Conservation (phyloP, 2,329 filamentous ascomycete genomes). For the Phaeosphaeriaceae sp. region DNA sequence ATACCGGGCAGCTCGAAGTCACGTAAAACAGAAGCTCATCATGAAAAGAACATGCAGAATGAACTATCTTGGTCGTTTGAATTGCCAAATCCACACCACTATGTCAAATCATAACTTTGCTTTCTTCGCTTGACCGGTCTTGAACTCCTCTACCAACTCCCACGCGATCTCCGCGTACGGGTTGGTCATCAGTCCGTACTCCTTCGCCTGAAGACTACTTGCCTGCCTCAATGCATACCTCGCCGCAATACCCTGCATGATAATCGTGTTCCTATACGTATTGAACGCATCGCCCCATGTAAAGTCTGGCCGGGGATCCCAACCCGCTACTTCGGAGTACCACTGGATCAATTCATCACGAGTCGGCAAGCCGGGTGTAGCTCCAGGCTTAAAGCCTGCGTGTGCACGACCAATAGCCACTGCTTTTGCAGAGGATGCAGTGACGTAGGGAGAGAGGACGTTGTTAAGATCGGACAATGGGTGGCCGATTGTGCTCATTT, state of each 20-base stretch:
- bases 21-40: no score
- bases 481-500: slow-evolving; percentile 98
- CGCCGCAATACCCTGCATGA: slow-evolving; percentile 91
- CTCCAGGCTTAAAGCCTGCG: slow-evolving; percentile 65
- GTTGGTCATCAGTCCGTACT: slow-evolving; percentile 71
- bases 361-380: slow-evolving; percentile 70
- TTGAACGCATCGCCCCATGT: slow-evolving; percentile 70
- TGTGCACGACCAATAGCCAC: slow-evolving; percentile 49
- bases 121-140: slow-evolving; percentile 42
- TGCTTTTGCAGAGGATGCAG: slow-evolving; percentile 47
- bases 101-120: slow-evolving; percentile 39
- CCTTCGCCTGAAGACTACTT: slow-evolving; percentile 79
- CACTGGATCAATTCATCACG: slow-evolving; percentile 66
- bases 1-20: no score
- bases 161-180: slow-evolving; percentile 82
- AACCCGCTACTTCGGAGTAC: slow-evolving; percentile 73
- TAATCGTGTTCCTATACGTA: slow-evolving; percentile 64
- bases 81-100: no score
- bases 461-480: slow-evolving; percentile 91
- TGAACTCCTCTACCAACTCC: slow-evolving; percentile 67
- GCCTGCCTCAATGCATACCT: slow-evolving; percentile 85
- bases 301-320: slow-evolving; percentile 68
- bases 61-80: no score
- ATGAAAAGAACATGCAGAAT: no score
- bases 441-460: slow-evolving; percentile 61